Base-by-base conservation (phyloP, 352 stramenopile species). In the Pythium rishiriense region DNA sequence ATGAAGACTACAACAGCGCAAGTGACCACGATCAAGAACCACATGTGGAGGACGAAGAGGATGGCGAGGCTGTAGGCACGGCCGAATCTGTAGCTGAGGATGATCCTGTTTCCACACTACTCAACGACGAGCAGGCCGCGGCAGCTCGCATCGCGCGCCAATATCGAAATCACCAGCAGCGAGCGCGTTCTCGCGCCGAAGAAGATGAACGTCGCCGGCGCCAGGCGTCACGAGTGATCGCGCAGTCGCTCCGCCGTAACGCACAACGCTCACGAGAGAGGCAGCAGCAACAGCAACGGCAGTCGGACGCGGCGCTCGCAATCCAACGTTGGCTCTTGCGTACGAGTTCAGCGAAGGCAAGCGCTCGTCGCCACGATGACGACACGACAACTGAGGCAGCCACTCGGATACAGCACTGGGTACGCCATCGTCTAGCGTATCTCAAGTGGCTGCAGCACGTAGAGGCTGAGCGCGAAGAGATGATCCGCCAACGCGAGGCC, bases 321-420 rank as follows among this genome's bases (percentile, higher is more conserved):
- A 87, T 87, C 42, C 78, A 83, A 29, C 55, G 69, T 3, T 87
- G 78, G 75, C 64, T 76, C 14, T 25, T 73, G 26, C 74, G 70
- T 11, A 60, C 63, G 10, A 62, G 63, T 43, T 81, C 73, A 10
- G 51, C 26, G 1, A 62, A 45, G 42, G 25, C 15, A 2, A 50
- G 45, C 10, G 28, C 8, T 24, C 14, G 31, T 29, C 14, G 19
- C 22, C 19, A 55, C 10, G 12, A 54, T 21, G 14, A n/a, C 9
- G 29, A 12, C 5, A 22, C 39, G 26, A 28, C 39, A 29, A 24
- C 64, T 1, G 28, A 49, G 9, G 57, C 64, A 3, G 56, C 45
- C 2, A 12, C 8, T 22, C 49, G 56, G 2, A 63, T 72, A n/a
- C 66, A 72, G 48, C 48, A 42, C 12, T 72, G 58, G 66, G 39